Evolutionary conservation across 306 rosid genomes (phyloP).

Genomic region (Rubus parviflorus): DNA sequence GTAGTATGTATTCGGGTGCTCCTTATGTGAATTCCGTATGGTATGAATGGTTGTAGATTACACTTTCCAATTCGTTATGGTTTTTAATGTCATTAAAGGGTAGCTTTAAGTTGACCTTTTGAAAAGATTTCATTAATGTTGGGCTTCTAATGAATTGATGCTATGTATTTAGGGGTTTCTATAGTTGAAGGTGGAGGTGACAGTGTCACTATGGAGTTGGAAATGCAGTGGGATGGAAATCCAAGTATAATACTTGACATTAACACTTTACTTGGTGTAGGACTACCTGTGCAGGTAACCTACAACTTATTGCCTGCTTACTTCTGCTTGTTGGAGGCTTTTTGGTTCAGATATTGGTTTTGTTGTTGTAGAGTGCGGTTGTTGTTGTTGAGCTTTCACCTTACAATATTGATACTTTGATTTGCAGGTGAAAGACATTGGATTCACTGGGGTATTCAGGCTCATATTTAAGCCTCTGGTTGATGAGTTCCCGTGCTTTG

Average conservation of each 20-base stretch:
- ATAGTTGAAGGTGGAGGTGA: slow-evolving; percentile 74
- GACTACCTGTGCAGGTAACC: slow-evolving; percentile 87
- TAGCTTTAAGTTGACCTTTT: background rate
- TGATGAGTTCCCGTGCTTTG: slow-evolving; percentile 91
- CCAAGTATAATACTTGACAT: slow-evolving; percentile 85
- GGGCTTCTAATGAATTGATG: slow-evolving; percentile 32
- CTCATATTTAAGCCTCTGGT: slow-evolving; percentile 91
- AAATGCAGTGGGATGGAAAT: slow-evolving; percentile 98
- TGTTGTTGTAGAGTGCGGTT: background rate
- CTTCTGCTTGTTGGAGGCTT: background rate
- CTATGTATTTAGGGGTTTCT: slow-evolving; percentile 60
- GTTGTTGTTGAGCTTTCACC: background rate
- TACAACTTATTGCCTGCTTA: slow-evolving; percentile 8
- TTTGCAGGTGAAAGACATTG: slow-evolving; percentile 81
- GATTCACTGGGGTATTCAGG: slow-evolving; percentile 96
- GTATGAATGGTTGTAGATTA: background rate
- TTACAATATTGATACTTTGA: slow-evolving; percentile 6
- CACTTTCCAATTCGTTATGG: background rate
- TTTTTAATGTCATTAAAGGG: background rate
- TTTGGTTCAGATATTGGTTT: background rate
- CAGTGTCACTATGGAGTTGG: slow-evolving; percentile 85
- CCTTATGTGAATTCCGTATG: background rate
- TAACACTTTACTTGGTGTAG: slow-evolving; percentile 78
- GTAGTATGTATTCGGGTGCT: background rate
- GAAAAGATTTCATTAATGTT: background rate